Evolutionary conservation across 2,329 filamentous ascomycete species (phyloP), one percentile per base, ranked within the genome.

Genomic region (Trichoderma koningii): DNA sequence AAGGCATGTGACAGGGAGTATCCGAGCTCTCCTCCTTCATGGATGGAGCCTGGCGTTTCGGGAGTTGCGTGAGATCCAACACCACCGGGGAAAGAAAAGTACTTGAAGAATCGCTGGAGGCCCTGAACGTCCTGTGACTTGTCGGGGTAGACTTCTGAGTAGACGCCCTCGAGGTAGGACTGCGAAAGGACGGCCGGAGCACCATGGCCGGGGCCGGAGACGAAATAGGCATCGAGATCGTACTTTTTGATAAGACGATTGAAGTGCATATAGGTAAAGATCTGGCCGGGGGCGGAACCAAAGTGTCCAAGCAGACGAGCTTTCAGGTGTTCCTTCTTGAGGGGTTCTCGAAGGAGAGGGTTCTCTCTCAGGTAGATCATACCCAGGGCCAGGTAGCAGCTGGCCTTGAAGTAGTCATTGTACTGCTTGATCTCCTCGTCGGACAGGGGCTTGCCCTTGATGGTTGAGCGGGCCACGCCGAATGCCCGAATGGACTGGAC

Each of bases 241-340:
- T 92, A 90, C 77, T 92, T 93, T 76, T 90, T 92, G 81, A 93
- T 92, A 66, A 93, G 79, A 41, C 89, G 87, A 76, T 93, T 93
- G 82, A 92, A 89, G 78, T 93, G 90, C 79, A 92, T 90, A 76
- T 88, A 93, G 41, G 89, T 90, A 77, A 93, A 93, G 66, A 89
- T 87, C 76, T 93, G 90, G 15, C 90, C 90, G n/a, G 90, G 87
- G 56, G 90, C 89, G 3, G 89, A 91, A 62, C 90, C 90, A 82
- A 91, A 93, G 74, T 93, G 90, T 45, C 90, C 90, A 2, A 93
- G 81, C 9, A 93, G 80, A 69, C 90, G 86, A 66, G 84, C 82
- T 78, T 93, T 93, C 78, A 93, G 81, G 72, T 93, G 88, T 62
- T 91, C 86, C 38, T 84, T 78, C 70, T 85, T 85, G 68, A 92